Evolutionary conservation across 2,329 filamentous ascomycete species (phyloP).

Genomic region (Claviceps pazoutovae): DNA sequence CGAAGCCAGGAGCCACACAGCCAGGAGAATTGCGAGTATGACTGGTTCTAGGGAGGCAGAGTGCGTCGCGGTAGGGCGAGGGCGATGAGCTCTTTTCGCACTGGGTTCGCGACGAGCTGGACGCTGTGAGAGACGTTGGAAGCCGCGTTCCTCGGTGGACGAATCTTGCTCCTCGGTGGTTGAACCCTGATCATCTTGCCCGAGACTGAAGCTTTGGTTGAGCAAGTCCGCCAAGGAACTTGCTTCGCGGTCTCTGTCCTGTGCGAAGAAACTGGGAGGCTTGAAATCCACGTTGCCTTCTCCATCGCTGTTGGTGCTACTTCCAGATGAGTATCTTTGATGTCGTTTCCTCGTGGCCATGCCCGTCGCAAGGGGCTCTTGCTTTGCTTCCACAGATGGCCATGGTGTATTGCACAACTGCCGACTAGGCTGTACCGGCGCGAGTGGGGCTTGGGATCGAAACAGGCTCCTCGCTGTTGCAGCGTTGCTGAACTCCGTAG

Average conservation of each 20-base stretch:
- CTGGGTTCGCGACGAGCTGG: neutral
- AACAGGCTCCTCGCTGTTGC: constrained; percentile 38
- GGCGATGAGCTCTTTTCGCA: neutral
- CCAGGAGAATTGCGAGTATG: constrained; percentile 11
- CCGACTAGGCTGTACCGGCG: constrained; percentile 52
- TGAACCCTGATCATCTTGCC: constrained; percentile 16
- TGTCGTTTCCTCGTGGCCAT: constrained; percentile 23
- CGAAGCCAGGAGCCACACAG: constrained; percentile 14
- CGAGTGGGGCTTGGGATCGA: constrained; percentile 55
- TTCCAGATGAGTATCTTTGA: constrained; percentile 1
- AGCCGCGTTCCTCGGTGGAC: neutral
- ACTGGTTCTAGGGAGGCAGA: constrained; percentile 8
- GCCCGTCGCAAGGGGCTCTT: constrained; percentile 27
- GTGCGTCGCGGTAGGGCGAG: neutral
- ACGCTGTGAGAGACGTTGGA: neutral
- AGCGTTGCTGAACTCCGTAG: no score
- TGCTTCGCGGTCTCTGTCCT: constrained; percentile 21
- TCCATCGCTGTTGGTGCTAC: neutral
- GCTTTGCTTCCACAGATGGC: constrained; percentile 33
- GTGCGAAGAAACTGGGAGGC: constrained; percentile 47
- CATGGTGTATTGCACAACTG: constrained; percentile 47
- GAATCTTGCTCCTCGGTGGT: constrained; percentile 4
- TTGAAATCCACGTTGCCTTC: constrained; percentile 32
- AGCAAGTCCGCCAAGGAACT: constrained; percentile 31
- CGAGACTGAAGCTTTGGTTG: constrained; percentile 28